Conservation (phyloP, 345 rosid genomes). For the Garcia nutans region DNA sequence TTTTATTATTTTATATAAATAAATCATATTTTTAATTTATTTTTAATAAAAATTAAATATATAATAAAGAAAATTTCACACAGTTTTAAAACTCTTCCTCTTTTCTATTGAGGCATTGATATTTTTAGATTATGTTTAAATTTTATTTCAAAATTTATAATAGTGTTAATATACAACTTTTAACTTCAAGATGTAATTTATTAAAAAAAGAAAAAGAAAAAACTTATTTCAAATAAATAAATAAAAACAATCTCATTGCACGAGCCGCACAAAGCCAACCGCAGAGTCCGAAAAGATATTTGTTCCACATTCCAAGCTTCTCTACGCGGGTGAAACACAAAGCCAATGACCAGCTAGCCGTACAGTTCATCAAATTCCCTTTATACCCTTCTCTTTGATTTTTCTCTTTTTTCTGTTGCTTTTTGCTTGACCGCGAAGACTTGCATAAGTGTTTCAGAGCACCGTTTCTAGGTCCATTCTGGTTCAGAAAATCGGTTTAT, state of each 20-base stretch:
- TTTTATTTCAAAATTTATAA: too few relatives aligned
- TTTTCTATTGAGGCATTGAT: too few relatives aligned
- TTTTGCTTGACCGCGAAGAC: background rate
- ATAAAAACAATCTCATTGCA: background rate
- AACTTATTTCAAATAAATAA: too few relatives aligned
- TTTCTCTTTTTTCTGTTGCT: background rate
- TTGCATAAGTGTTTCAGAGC: background rate
- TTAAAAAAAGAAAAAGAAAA: too few relatives aligned
- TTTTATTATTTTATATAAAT: too few relatives aligned
- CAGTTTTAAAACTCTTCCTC: too few relatives aligned
- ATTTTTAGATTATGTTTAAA: too few relatives aligned
- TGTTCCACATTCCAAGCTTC: background rate
- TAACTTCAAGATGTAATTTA: too few relatives aligned
- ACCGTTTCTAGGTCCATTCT: background rate
- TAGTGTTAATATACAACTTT: too few relatives aligned
- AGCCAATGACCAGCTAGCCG: background rate
- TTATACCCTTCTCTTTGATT: constrained; percentile 3
- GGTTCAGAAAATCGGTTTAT: background rate
- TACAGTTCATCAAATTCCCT: background rate
- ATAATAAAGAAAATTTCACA: too few relatives aligned
- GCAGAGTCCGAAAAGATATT: background rate
- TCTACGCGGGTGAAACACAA: background rate
- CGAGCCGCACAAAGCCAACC: background rate
- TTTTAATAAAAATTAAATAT: too few relatives aligned
- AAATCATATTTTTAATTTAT: too few relatives aligned